A percentile compares a stretch with the other conserved stretches of the same genome.
These are phyloP conservation scores for Colletotrichum sp. DNA, from an alignment of 2,329 filamentous ascomycete genomes.

Conservation along the genomic window DNA sequence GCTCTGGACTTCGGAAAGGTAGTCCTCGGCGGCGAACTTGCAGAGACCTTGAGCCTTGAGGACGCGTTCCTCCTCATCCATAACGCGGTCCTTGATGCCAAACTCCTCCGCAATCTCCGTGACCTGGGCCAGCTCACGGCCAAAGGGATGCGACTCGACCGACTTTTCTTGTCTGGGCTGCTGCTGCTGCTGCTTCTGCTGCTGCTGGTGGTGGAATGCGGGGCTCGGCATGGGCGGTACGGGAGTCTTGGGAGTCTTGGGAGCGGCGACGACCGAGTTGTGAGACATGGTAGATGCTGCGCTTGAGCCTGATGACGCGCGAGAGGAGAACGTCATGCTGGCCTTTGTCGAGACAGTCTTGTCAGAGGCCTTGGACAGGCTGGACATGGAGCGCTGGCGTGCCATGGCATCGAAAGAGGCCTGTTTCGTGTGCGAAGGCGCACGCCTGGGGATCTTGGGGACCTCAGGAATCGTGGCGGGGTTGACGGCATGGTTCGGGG, in stretches of 20 bases:
- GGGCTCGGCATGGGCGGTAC: slow-evolving; percentile 35
- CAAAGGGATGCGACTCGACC: slow-evolving; percentile 73
- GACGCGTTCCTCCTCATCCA: slow-evolving; percentile 76
- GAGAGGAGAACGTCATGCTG: slow-evolving; percentile 58
- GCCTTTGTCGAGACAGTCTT: slow-evolving; percentile 60
- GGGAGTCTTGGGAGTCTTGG: slow-evolving; percentile 19
- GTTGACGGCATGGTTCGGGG: slow-evolving; percentile 52
- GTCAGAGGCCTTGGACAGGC: slow-evolving; percentile 60
- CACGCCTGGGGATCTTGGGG: slow-evolving; percentile 69
- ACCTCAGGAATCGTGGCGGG: slow-evolving; percentile 44
- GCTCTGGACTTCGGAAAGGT: slow-evolving; percentile 79
- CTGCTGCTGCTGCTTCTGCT: slow-evolving; percentile 5
- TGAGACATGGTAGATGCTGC: slow-evolving; percentile 54
- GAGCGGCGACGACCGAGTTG: slow-evolving; percentile 32
- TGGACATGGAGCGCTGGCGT: slow-evolving; percentile 66
- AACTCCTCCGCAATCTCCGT: slow-evolving; percentile 94
- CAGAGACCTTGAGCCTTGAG: slow-evolving; percentile 73
- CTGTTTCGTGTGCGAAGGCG: slow-evolving; percentile 88
- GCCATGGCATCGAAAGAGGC: slow-evolving; percentile 76
- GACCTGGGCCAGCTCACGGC: slow-evolving; percentile 87
- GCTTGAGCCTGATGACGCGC: slow-evolving; percentile 62
- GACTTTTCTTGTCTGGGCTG: slow-evolving; percentile 34
- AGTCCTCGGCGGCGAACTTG: slow-evolving; percentile 81
- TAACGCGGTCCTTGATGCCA: slow-evolving; percentile 62
- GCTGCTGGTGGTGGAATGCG: slow-evolving; percentile 41